Evolutionary conservation across 441 rosid genomes (phyloP).

Genomic region (Jatropha podagrica): DNA sequence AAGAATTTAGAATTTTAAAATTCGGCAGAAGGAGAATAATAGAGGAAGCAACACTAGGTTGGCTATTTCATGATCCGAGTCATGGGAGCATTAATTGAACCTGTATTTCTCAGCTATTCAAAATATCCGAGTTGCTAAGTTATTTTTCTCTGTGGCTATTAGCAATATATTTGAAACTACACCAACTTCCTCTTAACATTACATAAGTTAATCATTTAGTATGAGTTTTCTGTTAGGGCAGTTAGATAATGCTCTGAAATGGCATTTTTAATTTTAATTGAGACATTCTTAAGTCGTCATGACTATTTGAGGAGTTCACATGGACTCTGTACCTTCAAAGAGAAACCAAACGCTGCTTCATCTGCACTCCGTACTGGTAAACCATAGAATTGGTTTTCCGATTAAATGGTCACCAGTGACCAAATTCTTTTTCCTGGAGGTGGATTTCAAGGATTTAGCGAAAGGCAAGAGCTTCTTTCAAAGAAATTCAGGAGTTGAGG

Average conservation of each 20-base stretch:
- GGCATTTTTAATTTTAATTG: not conserved
- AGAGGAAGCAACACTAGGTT: not conserved
- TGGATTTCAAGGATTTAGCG: not conserved
- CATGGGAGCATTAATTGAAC: not conserved
- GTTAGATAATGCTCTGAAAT: not conserved
- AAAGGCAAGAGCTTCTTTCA: constrained; percentile 8
- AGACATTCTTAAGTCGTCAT: not conserved
- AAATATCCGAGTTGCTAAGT: not conserved
- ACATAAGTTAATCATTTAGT: not conserved
- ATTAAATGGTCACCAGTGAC: constrained; percentile 1
- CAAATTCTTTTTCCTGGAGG: not conserved
- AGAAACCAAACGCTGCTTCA: not conserved
- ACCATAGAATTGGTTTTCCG: not conserved
- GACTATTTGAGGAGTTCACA: not conserved
- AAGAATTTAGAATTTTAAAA: not conserved
- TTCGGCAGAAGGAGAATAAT: not conserved
- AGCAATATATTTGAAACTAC: not conserved
- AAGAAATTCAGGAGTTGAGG: not conserved
- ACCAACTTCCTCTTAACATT: not conserved
- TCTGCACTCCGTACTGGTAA: not conserved
- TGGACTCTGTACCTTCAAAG: not conserved
- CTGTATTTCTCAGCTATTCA: not conserved
- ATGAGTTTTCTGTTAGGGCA: not conserved
- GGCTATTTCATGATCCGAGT: not conserved
- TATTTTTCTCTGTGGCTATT: constrained; percentile 4